Percentiles rank a stretch among this genome's conserved stretches.
Evolutionary conservation across 495 filamentous ascomycete genomes (phyloP).

Genomic region (Annulohypoxylon bovei): DNA sequence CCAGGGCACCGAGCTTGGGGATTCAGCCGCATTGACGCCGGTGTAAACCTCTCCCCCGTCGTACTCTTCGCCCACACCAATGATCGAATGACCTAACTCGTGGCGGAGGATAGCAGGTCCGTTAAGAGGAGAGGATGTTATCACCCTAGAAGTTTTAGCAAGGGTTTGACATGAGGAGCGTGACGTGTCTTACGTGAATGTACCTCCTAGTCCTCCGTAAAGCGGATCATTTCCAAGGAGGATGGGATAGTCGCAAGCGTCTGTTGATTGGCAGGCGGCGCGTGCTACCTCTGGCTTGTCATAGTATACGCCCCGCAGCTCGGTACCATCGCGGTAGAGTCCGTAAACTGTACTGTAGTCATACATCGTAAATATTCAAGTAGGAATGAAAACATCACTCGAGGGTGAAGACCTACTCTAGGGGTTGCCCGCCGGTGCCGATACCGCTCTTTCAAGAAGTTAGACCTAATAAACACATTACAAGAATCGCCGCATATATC

Average conservation of each 20-base stretch:
- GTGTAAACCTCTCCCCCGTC: constrained; percentile 33
- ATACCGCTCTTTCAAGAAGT: constrained; percentile 38
- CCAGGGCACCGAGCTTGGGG: constrained; percentile 33
- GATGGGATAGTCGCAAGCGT: constrained; percentile 43
- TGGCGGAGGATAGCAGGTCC: constrained; percentile 42
- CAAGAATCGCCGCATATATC: background rate
- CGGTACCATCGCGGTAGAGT: constrained; percentile 41
- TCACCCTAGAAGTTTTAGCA: constrained; percentile 28
- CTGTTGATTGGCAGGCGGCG: constrained; percentile 41
- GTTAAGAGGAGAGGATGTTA: constrained; percentile 37
- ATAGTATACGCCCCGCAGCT: constrained; percentile 42
- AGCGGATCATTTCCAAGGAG: constrained; percentile 41
- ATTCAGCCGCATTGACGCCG: constrained; percentile 37
- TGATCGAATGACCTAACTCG: constrained; percentile 44
- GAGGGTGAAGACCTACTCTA: constrained; percentile 23
- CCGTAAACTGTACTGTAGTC: constrained; percentile 39
- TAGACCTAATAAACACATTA: constrained; percentile 5
- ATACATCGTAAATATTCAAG: background rate
- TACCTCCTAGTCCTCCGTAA: constrained; percentile 41
- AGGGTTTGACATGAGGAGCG: background rate
- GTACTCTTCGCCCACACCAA: constrained; percentile 42
- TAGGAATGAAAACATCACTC: background rate
- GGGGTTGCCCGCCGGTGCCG: constrained; percentile 33
- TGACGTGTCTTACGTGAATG: constrained; percentile 32
- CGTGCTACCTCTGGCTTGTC: constrained; percentile 41